Evolutionary conservation across 352 stramenopile species (phyloP), one percentile per base, ranked within the genome.

Genomic region (Phytopythium chamaehyphon): DNA sequence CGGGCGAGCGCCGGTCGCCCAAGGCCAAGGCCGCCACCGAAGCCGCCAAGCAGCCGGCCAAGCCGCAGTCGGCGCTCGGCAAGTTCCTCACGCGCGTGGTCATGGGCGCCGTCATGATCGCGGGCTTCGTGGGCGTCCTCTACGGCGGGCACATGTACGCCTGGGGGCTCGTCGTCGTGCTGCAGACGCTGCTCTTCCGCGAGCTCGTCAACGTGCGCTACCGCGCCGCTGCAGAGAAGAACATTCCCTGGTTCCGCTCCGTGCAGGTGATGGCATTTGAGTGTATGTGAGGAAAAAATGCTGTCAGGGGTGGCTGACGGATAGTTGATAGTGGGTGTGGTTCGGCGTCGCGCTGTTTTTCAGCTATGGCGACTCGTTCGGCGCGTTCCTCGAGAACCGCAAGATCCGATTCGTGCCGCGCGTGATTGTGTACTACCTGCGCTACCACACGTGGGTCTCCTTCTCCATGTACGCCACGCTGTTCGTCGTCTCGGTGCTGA

Each of bases 141-240:
- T 92, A 92, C 59, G 78, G 78, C 40, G 82, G 82, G 26, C 82
- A 92, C 62, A 72, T 92, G 62, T 92, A 92, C 64, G 76, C 76
- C 18, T 90, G 76, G 82, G 61, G 76, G 42, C 78, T 96, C 49
- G 88, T 96, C 37, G 74, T 93, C 39, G 62, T 96, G 19, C 68
- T 93, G 26, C 84, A 97, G 66, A 86, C 88, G 47, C 64, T 97
- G 49, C 76, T 97, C 39, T 98, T 98, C 78, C 89, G 89, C n/a
- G 96, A 99, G 69, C 78, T 99, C 6, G 96, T 99, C n/a, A 98
- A 97, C 56, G 96, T 99, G 28, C 87, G 96, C 2, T 99, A 99
- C 75, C 88, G 92, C 54, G 86, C 81, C 4, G 86, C 86, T 2
- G 95, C 95, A 35, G 88, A 99, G 74, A 90, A 97, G 65, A 97